Base-by-base conservation (phyloP, 2,329 filamentous ascomycete species). In the Colletotrichum sp. region DNA sequence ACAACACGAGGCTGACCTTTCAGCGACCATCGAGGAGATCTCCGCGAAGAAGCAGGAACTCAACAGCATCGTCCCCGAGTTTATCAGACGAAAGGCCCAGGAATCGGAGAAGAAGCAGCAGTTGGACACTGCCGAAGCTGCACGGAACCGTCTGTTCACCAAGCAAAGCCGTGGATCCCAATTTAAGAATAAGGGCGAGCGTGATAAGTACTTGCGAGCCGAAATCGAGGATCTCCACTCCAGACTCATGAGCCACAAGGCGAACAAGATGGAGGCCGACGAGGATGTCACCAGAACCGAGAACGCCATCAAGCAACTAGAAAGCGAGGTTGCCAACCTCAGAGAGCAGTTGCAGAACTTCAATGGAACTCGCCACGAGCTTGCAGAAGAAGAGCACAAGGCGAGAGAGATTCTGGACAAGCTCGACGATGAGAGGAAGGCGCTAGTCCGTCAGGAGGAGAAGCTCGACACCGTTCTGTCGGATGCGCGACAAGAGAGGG, bases 161-260 rank as follows among this genome's bases (percentile, higher is more conserved):
- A 99, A 99, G 83, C 96, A 99, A 84, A 95, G 93, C 57, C 93
- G 96, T 59, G 95, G 94, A 77, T 93, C 94, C 21, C 93, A 95
- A 75, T 99, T 98, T 83, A 93, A 90, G 80, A 97, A 92, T 82
- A 98, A 98, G 86, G 90, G 91, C 11, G 95, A 98, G 81, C 93
- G 97, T 57, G 96, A 99, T 82, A 90, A 91, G 43, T 98, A 91
- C 88, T 87, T 99, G 64, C 91, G 91, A 74, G 89, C 91, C 75
- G 94, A 98, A 83, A 94, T 98, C 70, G 88, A 94, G 58, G 94
- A 97, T 43, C 90, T 96, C 68, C 93, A 95, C 77, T 86, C 91
- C 43, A 93, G 94, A 7, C 87, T 98, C 34, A 93, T 92, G 43
- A 93, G 91, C 18, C 93, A 97, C 77, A 97, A 96, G 81, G 94